phyloP scores from a whole-genome alignment of 2,329 filamentous ascomycete species.

The Botrytis porri region DNA sequence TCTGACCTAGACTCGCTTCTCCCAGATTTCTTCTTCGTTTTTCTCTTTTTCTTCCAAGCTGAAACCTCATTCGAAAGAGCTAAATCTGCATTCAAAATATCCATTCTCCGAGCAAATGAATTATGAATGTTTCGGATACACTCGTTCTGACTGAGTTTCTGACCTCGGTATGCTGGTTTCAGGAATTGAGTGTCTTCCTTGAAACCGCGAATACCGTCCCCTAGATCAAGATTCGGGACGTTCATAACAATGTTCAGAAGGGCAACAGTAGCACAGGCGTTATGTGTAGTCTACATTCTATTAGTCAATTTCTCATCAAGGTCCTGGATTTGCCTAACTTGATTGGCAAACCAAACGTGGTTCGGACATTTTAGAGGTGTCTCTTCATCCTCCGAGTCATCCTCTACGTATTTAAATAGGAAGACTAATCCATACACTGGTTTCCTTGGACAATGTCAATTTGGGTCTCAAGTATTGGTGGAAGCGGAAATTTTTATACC shows the following conservation, averaged over 20 bases:
- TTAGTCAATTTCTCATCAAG: conserved; percentile 1
- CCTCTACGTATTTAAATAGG: conserved; percentile 67
- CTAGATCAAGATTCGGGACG: conserved; percentile 61
- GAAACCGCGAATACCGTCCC: conserved; percentile 67
- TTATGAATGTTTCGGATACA: conserved; percentile 84
- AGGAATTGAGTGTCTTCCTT: conserved; percentile 68
- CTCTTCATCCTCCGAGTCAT: conserved; percentile 47
- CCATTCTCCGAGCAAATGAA: conserved; percentile 77
- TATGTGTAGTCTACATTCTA: conserved; percentile 62
- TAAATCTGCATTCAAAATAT: conserved; percentile 71
- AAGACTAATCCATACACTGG: conserved; percentile 87
- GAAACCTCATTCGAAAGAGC: conserved; percentile 53
- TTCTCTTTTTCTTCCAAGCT: conserved; percentile 39
- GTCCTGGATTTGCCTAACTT: conserved; percentile 49
- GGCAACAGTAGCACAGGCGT: conserved; percentile 89
- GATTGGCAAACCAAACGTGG: conserved; percentile 90
- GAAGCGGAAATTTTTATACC: conserved; percentile 46
- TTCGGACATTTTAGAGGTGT: conserved; percentile 55
- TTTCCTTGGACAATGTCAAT: conserved; percentile 49
- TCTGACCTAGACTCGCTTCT: conserved; percentile 46
- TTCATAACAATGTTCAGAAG: conserved; percentile 95
- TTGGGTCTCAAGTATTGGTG: conserved; percentile 11
- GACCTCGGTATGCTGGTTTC: conserved; percentile 69
- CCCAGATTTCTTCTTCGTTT: conserved; percentile 40
- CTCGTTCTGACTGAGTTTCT: conserved; percentile 68